These are phyloP conservation scores for Aspergillus sp. DNA, from an alignment of 2,329 filamentous ascomycete genomes.

Conservation along the genomic window DNA sequence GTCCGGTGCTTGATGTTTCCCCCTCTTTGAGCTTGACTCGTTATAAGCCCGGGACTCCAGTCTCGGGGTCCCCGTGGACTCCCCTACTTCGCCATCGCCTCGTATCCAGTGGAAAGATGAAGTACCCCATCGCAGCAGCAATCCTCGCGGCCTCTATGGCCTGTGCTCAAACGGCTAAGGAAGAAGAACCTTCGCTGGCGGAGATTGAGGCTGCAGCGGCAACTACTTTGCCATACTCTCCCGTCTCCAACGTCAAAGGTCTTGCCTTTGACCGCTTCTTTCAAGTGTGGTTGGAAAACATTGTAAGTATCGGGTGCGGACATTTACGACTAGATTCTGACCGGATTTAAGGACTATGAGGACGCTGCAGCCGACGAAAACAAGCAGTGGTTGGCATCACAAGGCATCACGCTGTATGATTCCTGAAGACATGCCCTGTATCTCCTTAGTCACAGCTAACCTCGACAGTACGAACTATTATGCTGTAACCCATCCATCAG, in stretches of 20 bases:
- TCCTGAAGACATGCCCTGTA: not conserved
- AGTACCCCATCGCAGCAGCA: constrained; percentile 35
- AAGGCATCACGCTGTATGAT: constrained; percentile 57
- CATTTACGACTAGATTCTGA: constrained; percentile 24
- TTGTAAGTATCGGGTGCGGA: constrained; percentile 41
- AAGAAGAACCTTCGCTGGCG: constrained; percentile 25
- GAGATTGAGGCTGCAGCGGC: constrained; percentile 42
- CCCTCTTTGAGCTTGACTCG: not conserved
- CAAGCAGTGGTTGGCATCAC: constrained; percentile 28
- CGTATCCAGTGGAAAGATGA: constrained; percentile 34
- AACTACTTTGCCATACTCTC: constrained; percentile 61
- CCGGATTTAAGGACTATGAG: constrained; percentile 53
- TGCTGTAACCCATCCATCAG: constrained; percentile 68
- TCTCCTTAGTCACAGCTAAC: not conserved
- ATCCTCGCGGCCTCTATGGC: constrained; percentile 24
- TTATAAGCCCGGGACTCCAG: too few relatives aligned
- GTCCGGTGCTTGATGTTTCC: not conserved
- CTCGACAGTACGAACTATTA: constrained; percentile 49
- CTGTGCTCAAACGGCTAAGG: constrained; percentile 25
- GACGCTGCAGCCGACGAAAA: constrained; percentile 60
- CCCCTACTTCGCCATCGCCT: not conserved
- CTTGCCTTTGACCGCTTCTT: constrained; percentile 71
- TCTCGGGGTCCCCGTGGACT: not conserved
- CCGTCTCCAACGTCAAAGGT: constrained; percentile 65
- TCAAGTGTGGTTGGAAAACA: constrained; percentile 77